A percentile compares a stretch with the other conserved stretches of the same genome.
These are phyloP conservation scores for Oryza punctata DNA, from an alignment of 176 grass and related monocot genomes.

Conservation along the genomic window DNA sequence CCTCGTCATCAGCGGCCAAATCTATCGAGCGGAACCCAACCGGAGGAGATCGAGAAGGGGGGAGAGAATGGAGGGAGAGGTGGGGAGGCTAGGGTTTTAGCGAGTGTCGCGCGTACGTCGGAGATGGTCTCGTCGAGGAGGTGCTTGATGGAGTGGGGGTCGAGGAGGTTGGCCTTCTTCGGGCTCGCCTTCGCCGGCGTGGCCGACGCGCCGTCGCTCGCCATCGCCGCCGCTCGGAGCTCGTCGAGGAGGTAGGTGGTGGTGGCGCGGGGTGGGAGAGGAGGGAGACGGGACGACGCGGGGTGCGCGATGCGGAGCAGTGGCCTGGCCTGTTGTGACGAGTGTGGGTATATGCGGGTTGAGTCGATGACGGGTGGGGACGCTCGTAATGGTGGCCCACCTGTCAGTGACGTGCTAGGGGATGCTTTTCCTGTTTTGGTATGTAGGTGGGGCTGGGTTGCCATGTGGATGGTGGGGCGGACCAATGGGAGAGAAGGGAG, in stretches of 20 bases:
- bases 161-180: slow-evolving; percentile 77
- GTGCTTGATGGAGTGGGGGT: slow-evolving; percentile 82
- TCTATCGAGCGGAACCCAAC: slow-evolving; percentile 13
- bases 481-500: slow-evolving; percentile 37
- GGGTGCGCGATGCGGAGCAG: not conserved
- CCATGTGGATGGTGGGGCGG: not conserved
- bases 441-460: not conserved
- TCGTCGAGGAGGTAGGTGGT: slow-evolving; percentile 16
- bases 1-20: slow-evolving; percentile 7
- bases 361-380: slow-evolving; percentile 28
- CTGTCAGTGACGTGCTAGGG: not conserved
- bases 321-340: not conserved
- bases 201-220: slow-evolving; percentile 28
- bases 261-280: not conserved
- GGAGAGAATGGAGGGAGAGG: not conserved
- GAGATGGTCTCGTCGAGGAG: slow-evolving; percentile 78
- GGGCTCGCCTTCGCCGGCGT: slow-evolving; percentile 43
- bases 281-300: not conserved
- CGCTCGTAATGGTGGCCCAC: accelerated
- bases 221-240: slow-evolving; percentile 41
- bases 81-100: slow-evolving; percentile 10
- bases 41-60: not conserved
- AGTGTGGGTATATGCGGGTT: slow-evolving; percentile 1
- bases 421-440: not conserved
- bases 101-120: slow-evolving; percentile 38